These are phyloP conservation scores for Hanseniaspora jakobsenii DNA, from an alignment of 805 yeast genomes.

Conservation along the genomic window DNA sequence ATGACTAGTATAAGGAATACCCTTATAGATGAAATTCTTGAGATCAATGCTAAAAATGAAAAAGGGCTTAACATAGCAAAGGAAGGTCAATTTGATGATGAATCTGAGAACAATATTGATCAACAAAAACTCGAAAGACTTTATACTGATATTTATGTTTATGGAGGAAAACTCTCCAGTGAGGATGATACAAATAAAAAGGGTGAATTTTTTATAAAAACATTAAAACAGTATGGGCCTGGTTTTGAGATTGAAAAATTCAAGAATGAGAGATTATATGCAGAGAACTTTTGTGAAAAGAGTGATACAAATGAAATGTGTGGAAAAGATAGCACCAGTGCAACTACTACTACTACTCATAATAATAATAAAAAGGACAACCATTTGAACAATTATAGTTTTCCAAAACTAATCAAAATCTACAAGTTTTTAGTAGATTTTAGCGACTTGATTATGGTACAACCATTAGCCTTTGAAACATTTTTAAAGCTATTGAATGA, in stretches of 20 bases:
- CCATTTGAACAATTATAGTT: no score
- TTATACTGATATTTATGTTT: background rate
- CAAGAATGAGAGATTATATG: no score
- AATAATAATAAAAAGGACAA: no score
- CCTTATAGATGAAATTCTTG: background rate
- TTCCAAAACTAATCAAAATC: background rate
- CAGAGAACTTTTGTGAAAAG: no score
- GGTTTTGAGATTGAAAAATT: no score
- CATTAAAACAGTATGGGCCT: no score
- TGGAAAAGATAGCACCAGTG: no score
- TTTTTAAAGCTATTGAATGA: slow-evolving; percentile 3
- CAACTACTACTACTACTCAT: no score
- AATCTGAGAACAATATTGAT: background rate
- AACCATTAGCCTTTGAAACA: background rate
- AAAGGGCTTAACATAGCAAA: background rate
- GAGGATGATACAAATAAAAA: background rate
- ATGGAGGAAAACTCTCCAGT: background rate
- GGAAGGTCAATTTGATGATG: background rate
- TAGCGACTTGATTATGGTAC: background rate
- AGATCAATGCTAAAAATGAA: background rate
- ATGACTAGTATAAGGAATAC: background rate
- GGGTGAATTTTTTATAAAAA: no score
- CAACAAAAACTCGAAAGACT: background rate
- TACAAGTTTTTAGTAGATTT: slow-evolving; percentile 8
- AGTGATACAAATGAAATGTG: no score